Conservation (phyloP, 2,329 filamentous ascomycete genomes). For the Paecilomyces sp. region DNA sequence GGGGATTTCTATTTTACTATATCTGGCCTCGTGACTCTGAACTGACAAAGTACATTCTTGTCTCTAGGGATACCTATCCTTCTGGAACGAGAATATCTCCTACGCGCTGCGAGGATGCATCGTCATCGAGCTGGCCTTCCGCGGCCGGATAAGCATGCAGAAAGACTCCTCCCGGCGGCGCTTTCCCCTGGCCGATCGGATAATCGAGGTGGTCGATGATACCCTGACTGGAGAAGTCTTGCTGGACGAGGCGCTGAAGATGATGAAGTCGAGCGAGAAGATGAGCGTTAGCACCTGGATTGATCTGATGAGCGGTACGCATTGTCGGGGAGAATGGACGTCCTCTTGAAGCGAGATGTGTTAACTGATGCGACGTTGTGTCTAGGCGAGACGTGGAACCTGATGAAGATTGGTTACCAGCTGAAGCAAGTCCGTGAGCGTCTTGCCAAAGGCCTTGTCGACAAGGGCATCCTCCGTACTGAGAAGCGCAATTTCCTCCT, state of each 20-base stretch:
- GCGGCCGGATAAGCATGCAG: conserved; percentile 96
- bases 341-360: not conserved
- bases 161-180: conserved; percentile 87
- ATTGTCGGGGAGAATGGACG: not conserved
- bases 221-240: conserved; percentile 94
- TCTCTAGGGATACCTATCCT: conserved; percentile 84
- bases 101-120: conserved; percentile 97
- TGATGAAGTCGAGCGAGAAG: conserved; percentile 99
- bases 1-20: conserved; percentile 19
- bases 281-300: conserved; percentile 99
- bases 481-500: conserved; percentile 99
- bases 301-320: conserved; percentile 91
- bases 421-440: conserved; percentile 98
- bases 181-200: conserved; percentile 84
- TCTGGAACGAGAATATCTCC: conserved; percentile 99
- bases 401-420: conserved; percentile 99
- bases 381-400: conserved; percentile 95
- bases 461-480: conserved; percentile 96
- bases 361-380: conserved; percentile 8
- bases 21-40: not conserved
- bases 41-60: not conserved
- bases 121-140: conserved; percentile 92
- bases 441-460: conserved; percentile 91
- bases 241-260: conserved; percentile 94
- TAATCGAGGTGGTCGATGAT: conserved; percentile 96